Evolutionary conservation across 2,329 filamentous ascomycete species (phyloP).

Genomic region (Sclerotiophoma versabilis): DNA sequence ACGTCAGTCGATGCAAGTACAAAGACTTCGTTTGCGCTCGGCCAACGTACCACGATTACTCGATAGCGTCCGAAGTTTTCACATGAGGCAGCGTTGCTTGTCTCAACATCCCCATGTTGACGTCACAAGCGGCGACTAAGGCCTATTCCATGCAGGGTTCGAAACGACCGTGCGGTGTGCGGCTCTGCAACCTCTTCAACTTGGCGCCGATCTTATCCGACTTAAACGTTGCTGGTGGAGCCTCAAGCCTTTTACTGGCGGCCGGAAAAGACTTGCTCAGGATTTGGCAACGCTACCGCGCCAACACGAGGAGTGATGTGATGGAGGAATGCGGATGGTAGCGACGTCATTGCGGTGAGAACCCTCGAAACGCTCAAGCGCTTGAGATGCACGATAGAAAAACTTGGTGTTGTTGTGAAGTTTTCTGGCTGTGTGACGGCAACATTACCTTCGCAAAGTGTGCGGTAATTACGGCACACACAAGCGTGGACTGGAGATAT

Average conservation of each 20-base stretch:
- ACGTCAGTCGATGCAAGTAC: constrained; percentile 14
- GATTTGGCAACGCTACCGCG: constrained; percentile 23
- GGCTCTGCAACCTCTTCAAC: constrained; percentile 40
- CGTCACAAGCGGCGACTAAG: constrained; percentile 28
- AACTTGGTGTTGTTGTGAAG: constrained; percentile 11
- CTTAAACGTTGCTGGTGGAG: constrained; percentile 23
- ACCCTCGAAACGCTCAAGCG: constrained; percentile 9
- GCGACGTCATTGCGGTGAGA: constrained; percentile 26
- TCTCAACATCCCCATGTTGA: constrained; percentile 34
- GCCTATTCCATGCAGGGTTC: constrained; percentile 29
- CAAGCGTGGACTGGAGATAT: constrained; percentile 7
- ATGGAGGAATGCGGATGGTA: constrained; percentile 10
- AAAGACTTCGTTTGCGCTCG: neutral
- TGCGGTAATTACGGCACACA: constrained; percentile 13
- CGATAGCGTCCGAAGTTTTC: constrained; percentile 25
- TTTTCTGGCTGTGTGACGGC: constrained; percentile 7
- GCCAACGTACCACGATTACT: constrained; percentile 22
- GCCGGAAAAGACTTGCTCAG: constrained; percentile 20
- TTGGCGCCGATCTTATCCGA: constrained; percentile 39
- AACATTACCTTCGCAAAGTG: neutral
- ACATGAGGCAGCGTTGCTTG: constrained; percentile 21
- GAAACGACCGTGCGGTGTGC: constrained; percentile 33
- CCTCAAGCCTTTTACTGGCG: constrained; percentile 21
- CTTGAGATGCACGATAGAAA: neutral
- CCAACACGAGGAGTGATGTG: constrained; percentile 11